Evolutionary conservation across 2,329 filamentous ascomycete genomes (phyloP), one percentile per base, ranked within the genome.

Genomic region (Metarhizium album): DNA sequence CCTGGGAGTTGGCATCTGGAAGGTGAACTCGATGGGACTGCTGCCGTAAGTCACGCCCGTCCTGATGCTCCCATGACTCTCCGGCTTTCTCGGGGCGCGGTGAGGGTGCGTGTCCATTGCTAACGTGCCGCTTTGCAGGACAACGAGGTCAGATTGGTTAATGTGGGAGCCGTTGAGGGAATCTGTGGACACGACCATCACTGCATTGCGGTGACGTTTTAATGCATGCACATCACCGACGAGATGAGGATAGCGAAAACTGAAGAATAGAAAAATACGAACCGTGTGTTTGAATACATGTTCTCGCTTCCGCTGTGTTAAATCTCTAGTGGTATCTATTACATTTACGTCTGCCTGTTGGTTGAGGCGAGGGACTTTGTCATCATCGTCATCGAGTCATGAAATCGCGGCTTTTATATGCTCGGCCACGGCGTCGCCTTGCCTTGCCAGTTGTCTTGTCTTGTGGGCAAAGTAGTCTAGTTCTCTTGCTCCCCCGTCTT

Each of bases 61-160:
- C 33, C 4, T 35, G 16, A 9, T 14, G 33, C 11, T 35, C 4
- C 4, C 9, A 35, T 35, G 33, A 8, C 33, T 35, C 33, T 8
- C 33, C 11, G 33, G 27, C 7, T 29, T 29, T 11, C 7, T 29
- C 2, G 7, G 2, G 11, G 33, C 9, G 22, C 22, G 14, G 22
- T 16, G 7, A 5, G 4, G 7, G 20, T 20, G 11, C n/a, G 1
- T 4, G 5, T 35, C 38, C 11, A 43, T 14, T n/a, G n/a, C 29
- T 22, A 6, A 18, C 37, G 5, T 13, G 35, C 24, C 43, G 23
- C 42, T 14, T 31, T 24, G 53, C 57, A 93, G 87, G 60, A 98
- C 93, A 49, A 97, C 93, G 53, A 83, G 89, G 65, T 95, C 90
- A 58, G 93, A 98, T 68, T 98, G 93, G 93, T 74, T 98, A 61